phyloP scores from a whole-genome alignment of 306 rosid species.

The Castanea crenata region DNA sequence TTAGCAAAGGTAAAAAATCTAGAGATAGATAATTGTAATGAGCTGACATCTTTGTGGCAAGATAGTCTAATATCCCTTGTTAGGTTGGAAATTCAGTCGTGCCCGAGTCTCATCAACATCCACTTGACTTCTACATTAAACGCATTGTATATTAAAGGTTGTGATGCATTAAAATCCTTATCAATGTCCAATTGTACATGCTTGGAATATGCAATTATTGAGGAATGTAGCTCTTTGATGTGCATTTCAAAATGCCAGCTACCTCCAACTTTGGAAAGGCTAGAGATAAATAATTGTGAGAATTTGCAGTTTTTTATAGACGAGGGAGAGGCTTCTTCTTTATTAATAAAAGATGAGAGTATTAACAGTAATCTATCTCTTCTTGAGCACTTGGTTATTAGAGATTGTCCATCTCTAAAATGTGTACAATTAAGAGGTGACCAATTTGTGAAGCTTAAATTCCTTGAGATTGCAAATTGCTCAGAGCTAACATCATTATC shows the following conservation, averaged over 20 bases:
- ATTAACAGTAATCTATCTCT: not conserved
- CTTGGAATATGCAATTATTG: not conserved
- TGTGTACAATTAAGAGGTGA: no score
- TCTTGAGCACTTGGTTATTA: not conserved
- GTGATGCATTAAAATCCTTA: not conserved
- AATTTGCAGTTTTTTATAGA: not conserved
- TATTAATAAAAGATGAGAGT: not conserved
- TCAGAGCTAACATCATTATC: not conserved
- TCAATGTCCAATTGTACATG: not conserved
- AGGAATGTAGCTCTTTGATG: not conserved
- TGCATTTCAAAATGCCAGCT: not conserved
- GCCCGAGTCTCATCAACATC: no score
- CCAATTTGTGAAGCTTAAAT: no score
- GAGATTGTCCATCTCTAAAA: not conserved
- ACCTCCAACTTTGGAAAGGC: slow-evolving; percentile 7
- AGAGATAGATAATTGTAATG: not conserved
- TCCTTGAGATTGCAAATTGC: no score
- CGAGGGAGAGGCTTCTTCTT: not conserved
- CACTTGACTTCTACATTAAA: no score
- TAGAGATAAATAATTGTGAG: not conserved
- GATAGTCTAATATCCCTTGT: no score
- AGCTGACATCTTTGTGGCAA: not conserved
- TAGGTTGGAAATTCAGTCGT: no score
- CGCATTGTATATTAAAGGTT: not conserved
- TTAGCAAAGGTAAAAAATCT: not conserved